These are phyloP conservation scores for Magnolia kwangsiensis DNA, from an alignment of 164 flowering plant genomes.

Conservation along the genomic window DNA sequence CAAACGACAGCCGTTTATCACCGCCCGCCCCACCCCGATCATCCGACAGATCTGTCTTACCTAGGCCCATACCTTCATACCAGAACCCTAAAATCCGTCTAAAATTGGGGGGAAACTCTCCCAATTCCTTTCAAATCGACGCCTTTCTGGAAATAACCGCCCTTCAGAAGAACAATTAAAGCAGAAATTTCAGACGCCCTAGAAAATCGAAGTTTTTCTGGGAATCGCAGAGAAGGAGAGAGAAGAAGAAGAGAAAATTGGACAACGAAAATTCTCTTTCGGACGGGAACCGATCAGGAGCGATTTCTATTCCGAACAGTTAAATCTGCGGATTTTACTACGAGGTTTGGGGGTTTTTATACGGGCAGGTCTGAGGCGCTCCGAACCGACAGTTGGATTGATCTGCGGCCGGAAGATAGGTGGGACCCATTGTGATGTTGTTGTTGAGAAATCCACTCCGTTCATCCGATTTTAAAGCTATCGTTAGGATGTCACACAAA, in stretches of 20 bases:
- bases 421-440: no score
- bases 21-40: slow-evolving; percentile 13
- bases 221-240: neutral
- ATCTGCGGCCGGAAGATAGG: no score
- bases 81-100: neutral
- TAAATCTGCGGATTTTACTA: no score
- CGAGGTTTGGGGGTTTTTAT: no score
- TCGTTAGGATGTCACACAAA: no score
- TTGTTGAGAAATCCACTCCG: no score
- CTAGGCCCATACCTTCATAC: slow-evolving; percentile 37
- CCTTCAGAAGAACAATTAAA: neutral
- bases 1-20: neutral
- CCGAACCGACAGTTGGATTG: no score
- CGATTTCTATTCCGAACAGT: no score
- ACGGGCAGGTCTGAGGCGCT: no score
- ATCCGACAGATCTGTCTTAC: slow-evolving; percentile 19
- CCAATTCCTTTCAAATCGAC: neutral
- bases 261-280: no score
- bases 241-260: neutral
- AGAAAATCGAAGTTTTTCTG: slow-evolving; percentile 3
- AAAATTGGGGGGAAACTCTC: neutral
- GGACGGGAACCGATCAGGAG: no score
- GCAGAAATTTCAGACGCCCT: neutral
- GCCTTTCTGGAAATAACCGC: neutral
- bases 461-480: no score